Evolutionary conservation across 2,329 filamentous ascomycete species (phyloP).

Genomic region (Fusarium beomiforme): DNA sequence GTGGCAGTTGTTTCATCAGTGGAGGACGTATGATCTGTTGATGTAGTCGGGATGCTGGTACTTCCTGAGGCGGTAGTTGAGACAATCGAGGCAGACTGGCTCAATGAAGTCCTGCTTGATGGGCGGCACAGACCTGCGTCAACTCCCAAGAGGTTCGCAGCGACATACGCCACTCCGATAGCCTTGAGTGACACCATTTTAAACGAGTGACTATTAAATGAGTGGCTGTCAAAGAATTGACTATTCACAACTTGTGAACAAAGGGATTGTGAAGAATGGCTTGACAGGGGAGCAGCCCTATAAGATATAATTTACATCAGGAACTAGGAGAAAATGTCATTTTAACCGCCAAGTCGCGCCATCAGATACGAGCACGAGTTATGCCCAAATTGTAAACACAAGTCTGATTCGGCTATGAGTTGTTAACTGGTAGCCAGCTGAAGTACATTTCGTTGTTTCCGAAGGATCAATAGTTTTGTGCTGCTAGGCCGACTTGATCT

Average conservation of each 20-base stretch:
- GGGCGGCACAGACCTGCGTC: constrained; percentile 2
- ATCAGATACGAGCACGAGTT: neutral
- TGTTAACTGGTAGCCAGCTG: neutral
- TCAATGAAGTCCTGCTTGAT: neutral
- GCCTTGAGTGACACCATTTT: constrained; percentile 9
- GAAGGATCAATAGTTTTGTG: neutral
- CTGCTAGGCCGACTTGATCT: neutral
- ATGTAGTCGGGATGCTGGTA: accelerated
- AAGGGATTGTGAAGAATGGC: neutral
- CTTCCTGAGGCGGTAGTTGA: neutral
- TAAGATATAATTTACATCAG: neutral
- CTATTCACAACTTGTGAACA: neutral
- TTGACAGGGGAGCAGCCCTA: too few species aligned
- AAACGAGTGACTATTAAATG: neutral
- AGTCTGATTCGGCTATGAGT: neutral
- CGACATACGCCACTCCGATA: neutral
- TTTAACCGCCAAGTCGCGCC: neutral
- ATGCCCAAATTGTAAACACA: neutral
- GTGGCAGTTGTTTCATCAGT: neutral
- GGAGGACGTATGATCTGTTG: accelerated
- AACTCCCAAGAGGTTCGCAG: neutral
- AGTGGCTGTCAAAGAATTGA: neutral
- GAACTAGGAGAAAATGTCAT: neutral
- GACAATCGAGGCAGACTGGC: neutral
- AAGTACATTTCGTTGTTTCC: neutral